Evolutionary conservation across 2,329 filamentous ascomycete genomes (phyloP).

Genomic region (Rugonectria rugulosa): DNA sequence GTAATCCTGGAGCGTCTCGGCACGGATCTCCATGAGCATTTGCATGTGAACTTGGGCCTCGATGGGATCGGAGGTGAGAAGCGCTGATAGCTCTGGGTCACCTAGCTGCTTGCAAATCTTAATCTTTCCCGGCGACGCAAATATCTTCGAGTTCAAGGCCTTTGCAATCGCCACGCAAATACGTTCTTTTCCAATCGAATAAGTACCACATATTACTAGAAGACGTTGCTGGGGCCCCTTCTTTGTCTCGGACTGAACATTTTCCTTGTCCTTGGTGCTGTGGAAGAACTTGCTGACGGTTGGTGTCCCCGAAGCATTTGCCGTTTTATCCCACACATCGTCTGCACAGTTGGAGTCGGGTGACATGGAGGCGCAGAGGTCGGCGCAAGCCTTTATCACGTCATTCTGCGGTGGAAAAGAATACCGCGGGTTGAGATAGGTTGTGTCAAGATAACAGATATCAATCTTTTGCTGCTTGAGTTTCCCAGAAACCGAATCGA

Average conservation of each 20-base stretch:
- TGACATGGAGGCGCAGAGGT: conserved; percentile 82
- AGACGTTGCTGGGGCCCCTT: conserved; percentile 63
- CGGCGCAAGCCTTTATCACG: conserved; percentile 86
- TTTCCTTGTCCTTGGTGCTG: conserved; percentile 43
- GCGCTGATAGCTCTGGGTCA: conserved; percentile 78
- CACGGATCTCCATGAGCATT: conserved; percentile 89
- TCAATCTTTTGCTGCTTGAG: conserved; percentile 86
- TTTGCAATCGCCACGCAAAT: conserved; percentile 93
- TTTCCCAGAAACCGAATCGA: conserved; percentile 76
- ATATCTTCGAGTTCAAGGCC: conserved; percentile 88
- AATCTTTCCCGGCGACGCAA: conserved; percentile 82
- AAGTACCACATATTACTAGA: conserved; percentile 93
- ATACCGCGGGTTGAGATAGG: conserved; percentile 94
- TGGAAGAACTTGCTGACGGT: conserved; percentile 63
- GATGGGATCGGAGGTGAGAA: conserved; percentile 80
- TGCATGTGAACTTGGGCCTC: conserved; percentile 99
- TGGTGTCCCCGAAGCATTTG: conserved; percentile 51
- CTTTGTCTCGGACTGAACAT: conserved; percentile 39
- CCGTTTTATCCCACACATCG: conserved; percentile 54
- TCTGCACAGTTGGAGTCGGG: conserved; percentile 65
- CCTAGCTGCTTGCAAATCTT: conserved; percentile 85
- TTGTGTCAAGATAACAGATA: conserved; percentile 96
- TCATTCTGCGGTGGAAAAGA: conserved; percentile 89
- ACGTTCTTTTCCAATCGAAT: conserved; percentile 97
- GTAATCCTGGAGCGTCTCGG: conserved; percentile 91